Percentiles rank a stretch among this genome's conserved stretches.
Evolutionary conservation across 495 filamentous ascomycete genomes (phyloP).

Genomic region (Podospora conica): DNA sequence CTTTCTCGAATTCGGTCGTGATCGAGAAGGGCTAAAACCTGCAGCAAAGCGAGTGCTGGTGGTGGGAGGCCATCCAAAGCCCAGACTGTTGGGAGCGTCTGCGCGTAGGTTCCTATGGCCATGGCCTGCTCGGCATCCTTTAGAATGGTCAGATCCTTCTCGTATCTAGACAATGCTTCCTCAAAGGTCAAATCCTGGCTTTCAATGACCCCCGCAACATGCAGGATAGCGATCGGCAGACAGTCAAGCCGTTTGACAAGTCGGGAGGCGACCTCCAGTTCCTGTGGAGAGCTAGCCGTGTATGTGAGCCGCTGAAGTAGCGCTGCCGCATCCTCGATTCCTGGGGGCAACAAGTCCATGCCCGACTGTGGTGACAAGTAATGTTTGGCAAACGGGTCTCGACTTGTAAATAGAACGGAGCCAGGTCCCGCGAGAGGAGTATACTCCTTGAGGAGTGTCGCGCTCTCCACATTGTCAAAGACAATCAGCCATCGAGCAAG

Average conservation of each 20-base stretch:
- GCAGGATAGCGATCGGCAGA: neutral
- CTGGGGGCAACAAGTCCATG: neutral
- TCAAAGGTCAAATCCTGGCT: neutral
- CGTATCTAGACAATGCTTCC: neutral
- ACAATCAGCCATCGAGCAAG: neutral
- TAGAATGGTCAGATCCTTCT: neutral
- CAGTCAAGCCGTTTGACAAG: neutral
- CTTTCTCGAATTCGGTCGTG: neutral
- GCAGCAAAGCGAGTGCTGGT: neutral
- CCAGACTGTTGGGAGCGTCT: neutral
- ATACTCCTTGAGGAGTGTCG: neutral
- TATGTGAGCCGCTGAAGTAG: neutral
- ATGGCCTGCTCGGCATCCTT: neutral
- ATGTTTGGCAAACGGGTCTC: neutral
- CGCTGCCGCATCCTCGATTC: neutral
- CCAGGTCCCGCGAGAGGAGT: neutral
- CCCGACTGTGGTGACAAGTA: neutral
- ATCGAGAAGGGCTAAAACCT: constrained; percentile 1
- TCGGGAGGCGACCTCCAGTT: neutral
- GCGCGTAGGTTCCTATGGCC: neutral
- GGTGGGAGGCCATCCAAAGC: neutral
- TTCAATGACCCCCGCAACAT: constrained; percentile 1
- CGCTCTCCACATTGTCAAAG: constrained; percentile 3
- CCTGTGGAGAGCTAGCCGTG: neutral
- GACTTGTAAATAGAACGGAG: constrained; percentile 2